A percentile compares a stretch with the other conserved stretches of the same genome.
Evolutionary conservation across 495 filamentous ascomycete genomes (phyloP).

Genomic region (Sordaria brevicollis): DNA sequence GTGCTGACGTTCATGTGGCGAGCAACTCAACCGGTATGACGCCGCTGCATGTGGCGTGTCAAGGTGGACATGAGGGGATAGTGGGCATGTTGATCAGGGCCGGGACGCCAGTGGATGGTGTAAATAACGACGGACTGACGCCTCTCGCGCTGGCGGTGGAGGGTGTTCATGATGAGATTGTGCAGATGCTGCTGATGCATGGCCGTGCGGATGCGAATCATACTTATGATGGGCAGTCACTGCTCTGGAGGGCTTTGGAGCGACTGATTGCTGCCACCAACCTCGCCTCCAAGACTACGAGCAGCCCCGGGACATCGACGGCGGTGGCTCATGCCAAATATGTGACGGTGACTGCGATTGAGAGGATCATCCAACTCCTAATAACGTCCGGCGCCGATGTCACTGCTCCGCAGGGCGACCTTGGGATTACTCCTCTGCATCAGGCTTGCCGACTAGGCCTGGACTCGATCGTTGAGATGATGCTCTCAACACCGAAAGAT

Average conservation of each 20-base stretch:
- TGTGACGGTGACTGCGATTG: background rate
- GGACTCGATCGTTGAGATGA: background rate
- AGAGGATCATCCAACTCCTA: constrained; percentile 1
- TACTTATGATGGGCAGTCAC: background rate
- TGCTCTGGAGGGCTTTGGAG: constrained; percentile 1
- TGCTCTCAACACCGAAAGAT: constrained; percentile 1
- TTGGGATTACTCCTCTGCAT: constrained; percentile 7
- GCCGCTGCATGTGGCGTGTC: constrained; percentile 12
- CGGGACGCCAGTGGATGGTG: constrained; percentile 5
- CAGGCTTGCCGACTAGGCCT: constrained; percentile 5
- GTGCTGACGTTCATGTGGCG: constrained; percentile 9
- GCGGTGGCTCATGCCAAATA: background rate
- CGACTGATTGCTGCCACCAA: background rate
- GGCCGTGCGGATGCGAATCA: constrained; percentile 20
- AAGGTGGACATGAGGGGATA: constrained; percentile 6
- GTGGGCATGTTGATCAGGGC: constrained; percentile 8
- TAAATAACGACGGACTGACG: constrained; percentile 15
- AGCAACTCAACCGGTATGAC: constrained; percentile 7
- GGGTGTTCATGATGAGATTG: constrained; percentile 20
- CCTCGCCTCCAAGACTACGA: background rate
- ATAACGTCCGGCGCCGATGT: constrained; percentile 2
- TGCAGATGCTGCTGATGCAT: constrained; percentile 14
- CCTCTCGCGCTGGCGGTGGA: constrained; percentile 24
- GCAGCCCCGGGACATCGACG: background rate
- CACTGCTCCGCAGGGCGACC: constrained; percentile 1